Evolutionary conservation across 352 stramenopile genomes (phyloP), one percentile per base, ranked within the genome.

Genomic region (Saprolegnia diclina): DNA sequence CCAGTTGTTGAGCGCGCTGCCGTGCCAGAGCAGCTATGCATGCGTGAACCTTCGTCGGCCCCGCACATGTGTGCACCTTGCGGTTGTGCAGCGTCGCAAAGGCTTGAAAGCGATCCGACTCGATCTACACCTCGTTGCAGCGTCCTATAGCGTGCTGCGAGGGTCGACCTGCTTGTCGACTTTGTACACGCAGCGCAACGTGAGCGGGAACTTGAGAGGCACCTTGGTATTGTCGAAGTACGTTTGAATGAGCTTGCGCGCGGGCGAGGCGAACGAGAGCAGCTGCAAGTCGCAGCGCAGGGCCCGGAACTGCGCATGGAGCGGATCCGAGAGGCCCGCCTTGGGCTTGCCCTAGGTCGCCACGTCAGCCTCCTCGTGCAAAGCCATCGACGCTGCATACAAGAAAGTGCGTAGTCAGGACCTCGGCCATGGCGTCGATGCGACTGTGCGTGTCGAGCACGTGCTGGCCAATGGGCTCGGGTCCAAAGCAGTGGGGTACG

Each of bases 1-100:
- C 83, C 89, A 94, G 69, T 96, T 96, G 65, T 74, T 77, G 67
- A 94, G 72, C 40, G 83, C 76, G 50, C 82, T 95, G n/a, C 88
- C 89, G 48, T 96, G 89, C 89, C 89, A 96, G 45, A 96, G 65
- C 62, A 96, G 83, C 80, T 88, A 72, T 42, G 38, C 45, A 71
- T 10, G 13, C 52, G n/a, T 54, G 46, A 54, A 5, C 48, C 48
- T 74, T 11, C 18, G 13, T 40, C n/a, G 1, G 5, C 40, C 24
- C 35, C 24, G 5, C 26, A 11, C 35, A n/a, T 9, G 7, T 35
- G 5, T 21, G 7, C n/a, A 69, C 63, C 63, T 62, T 69, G 21
- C 63, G 63, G 44, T 69, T 69, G 32, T 10, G 29, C 62, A 69
- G 35, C 16, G 13, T 14, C 29, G 22, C 63, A 61, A 62, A 69